Conservation (phyloP, 768 basidiomycete species). For the Collybiopsis confluens region DNA sequence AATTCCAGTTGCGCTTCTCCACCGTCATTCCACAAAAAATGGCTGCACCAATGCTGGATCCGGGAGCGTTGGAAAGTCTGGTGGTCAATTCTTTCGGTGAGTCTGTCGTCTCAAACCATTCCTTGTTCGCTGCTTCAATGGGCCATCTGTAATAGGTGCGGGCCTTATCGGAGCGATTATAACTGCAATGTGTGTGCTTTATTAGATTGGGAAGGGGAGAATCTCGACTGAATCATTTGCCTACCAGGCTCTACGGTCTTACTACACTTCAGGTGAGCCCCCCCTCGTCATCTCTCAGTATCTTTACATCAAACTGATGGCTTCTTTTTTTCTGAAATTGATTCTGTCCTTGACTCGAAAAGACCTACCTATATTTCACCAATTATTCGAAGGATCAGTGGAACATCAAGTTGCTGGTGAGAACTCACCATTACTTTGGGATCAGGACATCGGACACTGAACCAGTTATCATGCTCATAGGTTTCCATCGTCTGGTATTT, state of each 20-base stretch:
- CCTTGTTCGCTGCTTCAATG: neutral
- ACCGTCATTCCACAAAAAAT: too few species aligned
- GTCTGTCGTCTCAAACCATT: neutral
- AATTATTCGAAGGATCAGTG: slow-evolving; percentile 17
- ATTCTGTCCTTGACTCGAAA: neutral
- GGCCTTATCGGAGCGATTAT: neutral
- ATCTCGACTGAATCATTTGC: neutral
- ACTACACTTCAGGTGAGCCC: neutral
- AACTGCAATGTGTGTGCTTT: neutral
- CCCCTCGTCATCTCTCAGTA: neutral
- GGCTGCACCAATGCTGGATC: too few species aligned
- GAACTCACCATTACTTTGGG: neutral
- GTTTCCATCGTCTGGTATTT: neutral
- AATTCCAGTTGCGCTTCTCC: too few species aligned
- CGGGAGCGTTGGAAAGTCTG: neutral
- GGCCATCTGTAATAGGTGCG: neutral
- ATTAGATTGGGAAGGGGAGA: neutral
- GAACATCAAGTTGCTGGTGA: slow-evolving; percentile 12
- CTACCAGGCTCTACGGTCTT: neutral
- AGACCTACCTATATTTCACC: slow-evolving; percentile 21
- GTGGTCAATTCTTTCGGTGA: neutral
- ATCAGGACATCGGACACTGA: neutral
- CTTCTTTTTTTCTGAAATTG: neutral
- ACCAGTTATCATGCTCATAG: neutral
- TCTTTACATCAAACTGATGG: neutral